These are phyloP conservation scores for Bruguiera parviflora DNA, from an alignment of 345 rosid genomes.

Conservation along the genomic window DNA sequence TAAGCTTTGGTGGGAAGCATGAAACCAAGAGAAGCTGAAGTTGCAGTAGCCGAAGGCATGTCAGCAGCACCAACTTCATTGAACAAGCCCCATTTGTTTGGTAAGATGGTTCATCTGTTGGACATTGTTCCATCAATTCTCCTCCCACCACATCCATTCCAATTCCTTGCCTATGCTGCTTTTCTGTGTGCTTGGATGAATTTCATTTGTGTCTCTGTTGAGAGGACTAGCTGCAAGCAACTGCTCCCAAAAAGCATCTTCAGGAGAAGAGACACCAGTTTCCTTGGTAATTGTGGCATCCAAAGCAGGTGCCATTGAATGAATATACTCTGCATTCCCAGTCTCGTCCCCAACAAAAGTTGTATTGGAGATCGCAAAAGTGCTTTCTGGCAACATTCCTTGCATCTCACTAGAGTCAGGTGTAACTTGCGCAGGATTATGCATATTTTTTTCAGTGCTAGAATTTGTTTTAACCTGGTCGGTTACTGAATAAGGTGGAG, in stretches of 20 bases:
- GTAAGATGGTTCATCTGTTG: constrained; percentile 24
- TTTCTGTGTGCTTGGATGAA: constrained; percentile 9
- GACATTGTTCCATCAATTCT: constrained; percentile 14
- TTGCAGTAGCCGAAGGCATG: background rate
- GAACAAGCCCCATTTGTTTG: constrained; percentile 18
- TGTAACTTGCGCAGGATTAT: constrained; percentile 10
- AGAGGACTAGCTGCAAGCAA: constrained; percentile 18
- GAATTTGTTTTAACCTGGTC: constrained; percentile 21
- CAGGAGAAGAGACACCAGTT: constrained; percentile 13
- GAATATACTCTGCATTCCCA: background rate
- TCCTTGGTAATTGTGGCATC: constrained; percentile 7
- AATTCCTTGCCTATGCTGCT: constrained; percentile 8
- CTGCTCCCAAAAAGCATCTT: constrained; percentile 33
- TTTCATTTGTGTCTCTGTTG: constrained; percentile 18
- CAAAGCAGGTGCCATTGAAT: background rate
- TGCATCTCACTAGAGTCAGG: background rate
- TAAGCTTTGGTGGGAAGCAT: too few relatives aligned
- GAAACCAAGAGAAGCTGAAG: too few relatives aligned
- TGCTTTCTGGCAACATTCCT: constrained; percentile 12
- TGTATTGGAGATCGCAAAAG: constrained; percentile 5
- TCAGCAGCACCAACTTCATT: too few relatives aligned
- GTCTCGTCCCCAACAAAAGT: background rate
- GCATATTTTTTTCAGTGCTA: constrained; percentile 12
- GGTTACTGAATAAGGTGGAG: constrained; percentile 15
- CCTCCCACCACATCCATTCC: constrained; percentile 21